Base-by-base conservation (phyloP, 345 rosid genomes). In the Lenwebbia sp. region DNA sequence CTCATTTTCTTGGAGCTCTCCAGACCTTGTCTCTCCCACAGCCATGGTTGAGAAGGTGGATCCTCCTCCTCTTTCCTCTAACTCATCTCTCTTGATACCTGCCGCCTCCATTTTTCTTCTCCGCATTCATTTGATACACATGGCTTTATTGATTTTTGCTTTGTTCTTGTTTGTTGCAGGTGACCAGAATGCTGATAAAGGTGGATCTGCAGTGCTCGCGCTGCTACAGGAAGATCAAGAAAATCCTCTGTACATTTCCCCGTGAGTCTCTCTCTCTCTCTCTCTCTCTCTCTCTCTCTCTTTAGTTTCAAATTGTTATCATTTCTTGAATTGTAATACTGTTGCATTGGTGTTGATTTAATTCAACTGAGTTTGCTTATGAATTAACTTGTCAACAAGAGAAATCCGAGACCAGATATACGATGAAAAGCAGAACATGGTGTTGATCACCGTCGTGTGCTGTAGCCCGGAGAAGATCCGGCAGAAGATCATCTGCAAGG, bases 181-280 rank as follows among this genome's bases (percentile, higher is more conserved):
- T 10, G 81, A 70, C 81, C 81, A 70, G 7, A 70, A 70, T 70
- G 81, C 5, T 0, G 81, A 70, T 70, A 70, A 70, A 70, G 81
- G 47, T 19, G 26, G 81, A 70, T 70, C 96, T 97, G 40, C 91
- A 89, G 28, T 97, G 99, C 83, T 30, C 56, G 12, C 90, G 89
- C 83, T 97, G 99, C 89, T 88, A 83, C 90, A 90, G 82, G 92
- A 96, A 96, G 89, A 95, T 96, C 76, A 96, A 94, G 93, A 93
- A 92, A 86, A 86, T 93, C 33, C 96, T 96, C 7, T 91, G 95
- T 85, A 76, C 88, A 84, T 88, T 89, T 53, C 98, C 96, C 90
- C 92, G 98, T 96, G 90, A 94, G 98, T 93, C 41, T 54, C n/a
- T n/a, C n/a, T n/a, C n/a, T n/a, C n/a, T n/a, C n/a, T n/a, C n/a